phyloP scores from a whole-genome alignment of 805 yeast species.

The Metschnikowia kofuensis region DNA sequence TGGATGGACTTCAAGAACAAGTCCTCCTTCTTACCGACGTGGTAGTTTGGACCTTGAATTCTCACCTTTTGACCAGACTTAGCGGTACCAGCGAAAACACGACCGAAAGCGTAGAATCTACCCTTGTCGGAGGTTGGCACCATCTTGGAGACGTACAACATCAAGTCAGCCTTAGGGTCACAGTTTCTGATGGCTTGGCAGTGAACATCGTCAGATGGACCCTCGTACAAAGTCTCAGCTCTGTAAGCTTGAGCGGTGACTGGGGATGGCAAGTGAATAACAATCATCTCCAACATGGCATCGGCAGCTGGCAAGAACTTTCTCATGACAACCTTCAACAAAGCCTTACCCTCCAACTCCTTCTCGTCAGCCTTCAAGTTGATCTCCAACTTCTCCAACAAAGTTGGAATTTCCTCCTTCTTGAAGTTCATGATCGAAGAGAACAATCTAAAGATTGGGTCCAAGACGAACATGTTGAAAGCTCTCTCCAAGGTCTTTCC shows the following conservation, averaged over 20 bases:
- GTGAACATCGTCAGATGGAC: conserved; percentile 91
- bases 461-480: conserved; percentile 98
- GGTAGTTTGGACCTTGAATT: conserved; percentile 99
- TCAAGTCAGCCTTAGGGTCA: conserved; percentile 96
- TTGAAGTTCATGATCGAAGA: conserved; percentile 98
- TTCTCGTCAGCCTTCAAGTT: conserved; percentile 92
- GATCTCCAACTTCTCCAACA: conserved; percentile 92
- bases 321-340: conserved; percentile 97
- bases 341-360: conserved; percentile 98
- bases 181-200: conserved; percentile 94
- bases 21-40: conserved; percentile 97
- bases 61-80: conserved; percentile 98
- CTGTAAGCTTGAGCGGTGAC: conserved; percentile 98
- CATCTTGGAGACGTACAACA: conserved; percentile 99
- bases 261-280: conserved; percentile 98
- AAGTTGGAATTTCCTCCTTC: conserved; percentile 91
- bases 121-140: conserved; percentile 99
- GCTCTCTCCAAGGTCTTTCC: conserved; percentile 98
- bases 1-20: conserved; percentile 95
- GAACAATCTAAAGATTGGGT: conserved; percentile 98
- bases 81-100: conserved; percentile 99
- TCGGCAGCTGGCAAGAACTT: conserved; percentile 99
- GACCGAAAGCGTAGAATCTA: conserved; percentile 99
- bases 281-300: conserved; percentile 98
- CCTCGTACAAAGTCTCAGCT: conserved; percentile 98